Conservation (phyloP, 306 rosid genomes). For the Alnus rubra region DNA sequence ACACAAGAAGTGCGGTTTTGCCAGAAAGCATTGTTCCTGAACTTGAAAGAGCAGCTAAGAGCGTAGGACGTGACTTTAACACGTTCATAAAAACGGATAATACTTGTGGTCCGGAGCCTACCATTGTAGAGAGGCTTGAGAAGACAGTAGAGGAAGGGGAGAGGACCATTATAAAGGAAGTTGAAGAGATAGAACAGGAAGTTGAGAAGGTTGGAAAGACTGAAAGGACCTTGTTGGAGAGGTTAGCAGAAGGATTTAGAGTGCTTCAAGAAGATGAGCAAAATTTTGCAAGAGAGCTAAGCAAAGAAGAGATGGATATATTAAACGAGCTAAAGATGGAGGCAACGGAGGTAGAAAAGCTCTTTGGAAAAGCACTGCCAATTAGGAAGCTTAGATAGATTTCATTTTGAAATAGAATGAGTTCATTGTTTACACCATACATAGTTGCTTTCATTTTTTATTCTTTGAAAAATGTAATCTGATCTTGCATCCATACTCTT, state of each 20-base stretch:
- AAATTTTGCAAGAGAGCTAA: slow-evolving; percentile 53
- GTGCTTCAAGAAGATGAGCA: slow-evolving; percentile 73
- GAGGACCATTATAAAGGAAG: slow-evolving; percentile 66
- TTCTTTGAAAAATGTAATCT: slow-evolving; percentile 16
- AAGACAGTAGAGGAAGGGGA: slow-evolving; percentile 89
- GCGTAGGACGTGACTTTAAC: slow-evolving; percentile 80
- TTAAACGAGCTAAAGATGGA: slow-evolving; percentile 72
- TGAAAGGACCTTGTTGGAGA: slow-evolving; percentile 65
- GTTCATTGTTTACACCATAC: slow-evolving; percentile 18
- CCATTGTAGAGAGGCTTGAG: slow-evolving; percentile 83
- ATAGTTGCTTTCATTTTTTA: slow-evolving; percentile 1
- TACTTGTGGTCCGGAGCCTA: slow-evolving; percentile 93
- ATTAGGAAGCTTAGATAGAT: slow-evolving; percentile 70
- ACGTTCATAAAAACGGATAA: slow-evolving; percentile 74
- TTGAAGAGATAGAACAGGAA: slow-evolving; percentile 69
- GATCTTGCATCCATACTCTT: slow-evolving; percentile 2
- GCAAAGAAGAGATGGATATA: slow-evolving; percentile 76
- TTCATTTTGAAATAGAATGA: neutral
- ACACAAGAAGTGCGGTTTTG: slow-evolving; percentile 81
- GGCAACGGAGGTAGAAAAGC: slow-evolving; percentile 71
- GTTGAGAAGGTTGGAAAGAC: slow-evolving; percentile 71
- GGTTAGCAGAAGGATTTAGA: slow-evolving; percentile 68
- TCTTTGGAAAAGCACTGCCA: slow-evolving; percentile 76
- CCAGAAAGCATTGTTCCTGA: slow-evolving; percentile 81
- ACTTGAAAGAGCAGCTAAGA: slow-evolving; percentile 65